phyloP scores from a whole-genome alignment of 257 asterid species.

The Nicotiana noctiflora region DNA sequence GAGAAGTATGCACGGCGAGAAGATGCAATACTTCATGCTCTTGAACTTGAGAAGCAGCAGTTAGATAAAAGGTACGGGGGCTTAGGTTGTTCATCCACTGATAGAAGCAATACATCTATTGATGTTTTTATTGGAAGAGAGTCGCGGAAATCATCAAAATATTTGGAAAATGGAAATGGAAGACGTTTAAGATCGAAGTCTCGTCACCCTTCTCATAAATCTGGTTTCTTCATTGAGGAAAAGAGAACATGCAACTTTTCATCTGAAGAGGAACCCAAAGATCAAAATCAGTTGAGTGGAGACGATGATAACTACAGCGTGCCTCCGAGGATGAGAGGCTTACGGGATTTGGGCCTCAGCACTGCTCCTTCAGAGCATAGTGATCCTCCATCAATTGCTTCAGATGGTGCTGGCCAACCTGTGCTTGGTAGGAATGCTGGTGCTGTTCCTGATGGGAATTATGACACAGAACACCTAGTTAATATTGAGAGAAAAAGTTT shows the following conservation, averaged over 20 bases:
- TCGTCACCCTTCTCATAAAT: slow-evolving; percentile 32
- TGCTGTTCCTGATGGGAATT: slow-evolving; percentile 16
- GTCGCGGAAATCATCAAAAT: slow-evolving; percentile 27
- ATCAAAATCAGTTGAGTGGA: slow-evolving; percentile 43
- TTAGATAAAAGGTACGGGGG: slow-evolving; percentile 67
- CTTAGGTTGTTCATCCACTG: slow-evolving; percentile 41
- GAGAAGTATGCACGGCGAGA: slow-evolving; percentile 97
- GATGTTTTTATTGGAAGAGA: slow-evolving; percentile 28
- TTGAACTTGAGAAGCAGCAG: slow-evolving; percentile 77
- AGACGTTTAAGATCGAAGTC: slow-evolving; percentile 27
- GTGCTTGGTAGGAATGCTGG: slow-evolving; percentile 18
- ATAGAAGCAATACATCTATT: slow-evolving; percentile 36
- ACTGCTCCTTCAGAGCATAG: slow-evolving; percentile 48
- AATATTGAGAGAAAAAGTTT: slow-evolving; percentile 11
- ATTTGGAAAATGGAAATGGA: slow-evolving; percentile 38
- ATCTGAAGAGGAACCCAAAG: slow-evolving; percentile 29
- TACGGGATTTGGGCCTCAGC: slow-evolving; percentile 71
- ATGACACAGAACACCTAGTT: slow-evolving; percentile 16
- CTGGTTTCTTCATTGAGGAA: slow-evolving; percentile 31
- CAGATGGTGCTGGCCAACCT: slow-evolving; percentile 22
- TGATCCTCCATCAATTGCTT: slow-evolving; percentile 33
- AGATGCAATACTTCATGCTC: slow-evolving; percentile 98
- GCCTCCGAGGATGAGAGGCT: slow-evolving; percentile 74
- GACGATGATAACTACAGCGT: slow-evolving; percentile 57
- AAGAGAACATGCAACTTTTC: slow-evolving; percentile 32